Conservation (phyloP, 371 early-diverging fungal species). For the Blakeslea trispora region DNA sequence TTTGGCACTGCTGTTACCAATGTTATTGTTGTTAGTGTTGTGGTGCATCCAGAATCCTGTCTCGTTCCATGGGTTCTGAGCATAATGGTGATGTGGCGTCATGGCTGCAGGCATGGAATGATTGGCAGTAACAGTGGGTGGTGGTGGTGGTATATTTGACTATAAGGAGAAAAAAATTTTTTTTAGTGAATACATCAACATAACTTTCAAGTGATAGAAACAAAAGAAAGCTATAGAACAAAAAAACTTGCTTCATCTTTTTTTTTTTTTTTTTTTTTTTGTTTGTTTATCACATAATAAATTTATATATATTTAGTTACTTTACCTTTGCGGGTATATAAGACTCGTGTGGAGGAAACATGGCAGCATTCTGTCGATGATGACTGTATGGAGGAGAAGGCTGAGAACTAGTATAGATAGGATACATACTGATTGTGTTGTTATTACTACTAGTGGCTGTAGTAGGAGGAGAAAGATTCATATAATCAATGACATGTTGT, state of each 20-base stretch:
- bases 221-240: too few relatives aligned
- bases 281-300: not conserved
- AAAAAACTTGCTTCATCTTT: too few relatives aligned
- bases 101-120: too few relatives aligned
- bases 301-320: constrained; percentile 10
- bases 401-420: not conserved
- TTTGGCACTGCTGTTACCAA: not conserved
- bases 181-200: not conserved
- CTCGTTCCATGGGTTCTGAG: constrained; percentile 25
- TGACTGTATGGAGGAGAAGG: constrained; percentile 8
- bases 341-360: not conserved
- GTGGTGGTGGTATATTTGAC: not conserved
- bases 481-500: not conserved
- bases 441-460: constrained; percentile 1
- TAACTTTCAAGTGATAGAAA: too few relatives aligned
- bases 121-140: too few relatives aligned
- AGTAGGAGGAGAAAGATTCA: constrained; percentile 7
- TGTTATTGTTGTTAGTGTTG: not conserved
- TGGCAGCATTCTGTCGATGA: constrained; percentile 4
- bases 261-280: not conserved
- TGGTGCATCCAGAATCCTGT: constrained; percentile 22
- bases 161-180: not conserved
- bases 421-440: not conserved
- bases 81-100: too few relatives aligned
- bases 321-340: constrained; percentile 13